Percentiles rank a stretch among this genome's conserved stretches.
These are phyloP conservation scores for Coniella lustricola DNA, from an alignment of 2,329 filamentous ascomycete genomes.

Conservation along the genomic window DNA sequence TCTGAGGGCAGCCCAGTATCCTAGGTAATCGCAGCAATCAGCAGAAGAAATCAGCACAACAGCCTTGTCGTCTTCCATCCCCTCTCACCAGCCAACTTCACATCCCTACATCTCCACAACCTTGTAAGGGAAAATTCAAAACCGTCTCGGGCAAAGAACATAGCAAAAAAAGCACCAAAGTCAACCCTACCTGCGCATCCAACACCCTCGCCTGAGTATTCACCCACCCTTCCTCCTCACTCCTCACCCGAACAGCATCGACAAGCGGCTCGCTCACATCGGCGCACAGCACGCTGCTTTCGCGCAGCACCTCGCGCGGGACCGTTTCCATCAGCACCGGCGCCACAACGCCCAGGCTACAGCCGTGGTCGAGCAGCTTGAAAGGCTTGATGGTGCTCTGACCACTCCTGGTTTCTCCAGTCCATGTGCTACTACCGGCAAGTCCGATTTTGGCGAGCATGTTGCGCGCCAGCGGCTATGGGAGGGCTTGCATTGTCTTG, in stretches of 20 bases:
- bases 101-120: too few species aligned
- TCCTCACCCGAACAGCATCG: constrained; percentile 31
- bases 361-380: constrained; percentile 44
- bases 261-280: constrained; percentile 40
- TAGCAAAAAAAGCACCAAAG: neutral
- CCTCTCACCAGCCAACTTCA: too few species aligned
- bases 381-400: constrained; percentile 25
- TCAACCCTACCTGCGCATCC: constrained; percentile 37
- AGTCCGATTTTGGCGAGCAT: constrained; percentile 28
- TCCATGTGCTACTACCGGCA: constrained; percentile 2
- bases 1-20: constrained; percentile 18
- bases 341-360: constrained; percentile 44
- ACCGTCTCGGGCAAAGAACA: too few species aligned
- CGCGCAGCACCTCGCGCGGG: constrained; percentile 28
- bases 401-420: too few species aligned
- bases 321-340: constrained; percentile 36
- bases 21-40: too few species aligned
- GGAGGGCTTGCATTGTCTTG: constrained; percentile 16
- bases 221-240: constrained; percentile 36
- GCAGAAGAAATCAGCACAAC: neutral
- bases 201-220: constrained; percentile 35
- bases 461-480: constrained; percentile 18
- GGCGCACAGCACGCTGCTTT: constrained; percentile 41
- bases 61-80: neutral
- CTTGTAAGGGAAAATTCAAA: too few species aligned